phyloP scores from a whole-genome alignment of 352 stramenopile genomes.

The Phytophthora podocarpi region DNA sequence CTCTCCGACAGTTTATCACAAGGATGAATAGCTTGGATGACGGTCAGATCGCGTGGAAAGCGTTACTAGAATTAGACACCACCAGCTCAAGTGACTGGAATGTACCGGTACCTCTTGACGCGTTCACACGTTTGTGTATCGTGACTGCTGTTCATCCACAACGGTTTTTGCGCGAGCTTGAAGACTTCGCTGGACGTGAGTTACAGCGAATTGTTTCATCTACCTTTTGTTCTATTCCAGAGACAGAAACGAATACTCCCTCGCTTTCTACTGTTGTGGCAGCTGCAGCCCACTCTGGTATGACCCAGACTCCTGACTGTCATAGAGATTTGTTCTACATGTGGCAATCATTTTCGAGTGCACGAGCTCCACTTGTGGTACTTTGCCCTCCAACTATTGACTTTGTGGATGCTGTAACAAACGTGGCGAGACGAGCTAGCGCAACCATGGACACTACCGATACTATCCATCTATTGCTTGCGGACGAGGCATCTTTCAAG shows the following conservation, averaged over 20 bases:
- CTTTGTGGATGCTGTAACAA: conserved; percentile 40
- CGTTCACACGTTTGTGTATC: conserved; percentile 34
- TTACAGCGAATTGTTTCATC: conserved; percentile 17
- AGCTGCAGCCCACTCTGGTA: conserved; percentile 14
- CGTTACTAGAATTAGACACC: conserved; percentile 15
- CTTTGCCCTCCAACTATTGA: conserved; percentile 33
- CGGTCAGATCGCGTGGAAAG: conserved; percentile 22
- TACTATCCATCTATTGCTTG: conserved; percentile 23
- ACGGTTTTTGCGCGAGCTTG: conserved; percentile 35
- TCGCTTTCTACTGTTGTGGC: conserved; percentile 23
- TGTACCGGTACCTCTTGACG: conserved; percentile 9
- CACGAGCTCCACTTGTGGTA: conserved; percentile 39
- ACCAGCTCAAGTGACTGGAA: conserved; percentile 15
- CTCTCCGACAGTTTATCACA: conserved; percentile 37
- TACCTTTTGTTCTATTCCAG: background rate
- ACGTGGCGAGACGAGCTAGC: conserved; percentile 35
- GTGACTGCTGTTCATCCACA: conserved; percentile 29
- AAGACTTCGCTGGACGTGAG: conserved; percentile 29
- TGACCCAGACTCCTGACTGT: conserved; percentile 8
- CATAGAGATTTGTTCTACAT: conserved; percentile 31
- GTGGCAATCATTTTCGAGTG: conserved; percentile 47
- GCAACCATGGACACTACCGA: conserved; percentile 37
- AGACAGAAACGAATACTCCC: background rate
- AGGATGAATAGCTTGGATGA: conserved; percentile 17
- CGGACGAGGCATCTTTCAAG: conserved; percentile 38